phyloP scores from a whole-genome alignment of 1,284 basidiomycete genomes.

The Leccinum cinnamomeum region DNA sequence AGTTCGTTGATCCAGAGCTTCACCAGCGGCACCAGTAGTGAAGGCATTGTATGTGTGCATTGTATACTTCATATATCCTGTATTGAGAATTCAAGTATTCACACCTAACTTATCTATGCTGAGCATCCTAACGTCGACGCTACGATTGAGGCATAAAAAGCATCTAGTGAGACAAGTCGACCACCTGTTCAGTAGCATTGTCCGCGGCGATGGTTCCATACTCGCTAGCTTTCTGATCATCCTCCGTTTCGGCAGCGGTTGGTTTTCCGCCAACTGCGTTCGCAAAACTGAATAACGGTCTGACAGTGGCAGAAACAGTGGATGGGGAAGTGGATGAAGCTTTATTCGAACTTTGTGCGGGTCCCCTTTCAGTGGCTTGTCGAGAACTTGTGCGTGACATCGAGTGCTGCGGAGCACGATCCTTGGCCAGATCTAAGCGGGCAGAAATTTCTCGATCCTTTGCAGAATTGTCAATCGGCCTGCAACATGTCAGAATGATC shows the following conservation, averaged over 20 bases:
- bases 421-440: constrained; percentile 58
- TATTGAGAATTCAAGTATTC: background rate
- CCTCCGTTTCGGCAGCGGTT: constrained; percentile 20
- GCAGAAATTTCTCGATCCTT: constrained; percentile 76
- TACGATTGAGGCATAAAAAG: constrained; percentile 22
- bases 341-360: constrained; percentile 37
- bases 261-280: constrained; percentile 53
- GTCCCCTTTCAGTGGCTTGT: constrained; percentile 54
- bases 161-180: constrained; percentile 38
- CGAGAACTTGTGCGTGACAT: constrained; percentile 76
- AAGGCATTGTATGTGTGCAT: background rate
- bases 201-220: constrained; percentile 11
- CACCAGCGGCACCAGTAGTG: constrained; percentile 28
- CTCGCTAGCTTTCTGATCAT: constrained; percentile 31
- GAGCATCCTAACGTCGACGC: constrained; percentile 6
- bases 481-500: constrained; percentile 32
- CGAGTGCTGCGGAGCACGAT: constrained; percentile 45
- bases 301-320: constrained; percentile 42
- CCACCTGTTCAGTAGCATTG: constrained; percentile 38
- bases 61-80: background rate
- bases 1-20: constrained; percentile 61
- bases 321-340: constrained; percentile 35
- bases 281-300: constrained; percentile 71
- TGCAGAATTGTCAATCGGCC: constrained; percentile 82
- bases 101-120: background rate